phyloP scores from a whole-genome alignment of 2,329 filamentous ascomycete genomes.

The Lithohypha guttulata region DNA sequence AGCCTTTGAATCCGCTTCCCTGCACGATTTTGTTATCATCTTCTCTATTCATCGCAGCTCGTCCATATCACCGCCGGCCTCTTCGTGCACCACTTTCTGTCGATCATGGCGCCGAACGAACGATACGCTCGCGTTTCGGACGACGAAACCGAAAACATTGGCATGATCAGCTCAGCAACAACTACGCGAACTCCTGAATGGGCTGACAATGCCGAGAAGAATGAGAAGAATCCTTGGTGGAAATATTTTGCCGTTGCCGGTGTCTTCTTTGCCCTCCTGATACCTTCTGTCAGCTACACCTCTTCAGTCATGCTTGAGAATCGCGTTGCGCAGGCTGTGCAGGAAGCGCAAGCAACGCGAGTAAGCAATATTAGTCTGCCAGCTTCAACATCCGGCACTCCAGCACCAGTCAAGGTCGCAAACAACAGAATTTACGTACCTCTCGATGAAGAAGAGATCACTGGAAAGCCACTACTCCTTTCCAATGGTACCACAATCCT shows the following conservation, averaged over 20 bases:
- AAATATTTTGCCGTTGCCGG: slow-evolving; percentile 3
- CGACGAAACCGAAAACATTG: slow-evolving; percentile 1
- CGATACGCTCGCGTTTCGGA: slow-evolving; percentile 1
- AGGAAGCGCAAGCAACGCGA: slow-evolving; percentile 2
- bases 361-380: neutral
- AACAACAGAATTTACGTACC: no score
- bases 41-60: no score
- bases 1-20: no score
- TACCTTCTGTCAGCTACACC: slow-evolving; percentile 5
- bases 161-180: slow-evolving; percentile 1
- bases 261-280: slow-evolving; percentile 1
- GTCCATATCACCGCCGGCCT: no score
- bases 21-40: no score
- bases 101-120: no score
- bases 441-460: neutral
- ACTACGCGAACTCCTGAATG: neutral
- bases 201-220: neutral
- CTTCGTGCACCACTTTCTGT: no score
- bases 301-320: slow-evolving; percentile 5
- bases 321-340: slow-evolving; percentile 1
- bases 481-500: neutral
- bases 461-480: neutral
- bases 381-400: neutral
- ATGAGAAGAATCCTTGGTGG: slow-evolving; percentile 4
- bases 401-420: neutral